Percentiles rank a stretch among this genome's conserved stretches.
Conservation (phyloP, 208 protist species). For the Trypanosoma melophagium region DNA sequence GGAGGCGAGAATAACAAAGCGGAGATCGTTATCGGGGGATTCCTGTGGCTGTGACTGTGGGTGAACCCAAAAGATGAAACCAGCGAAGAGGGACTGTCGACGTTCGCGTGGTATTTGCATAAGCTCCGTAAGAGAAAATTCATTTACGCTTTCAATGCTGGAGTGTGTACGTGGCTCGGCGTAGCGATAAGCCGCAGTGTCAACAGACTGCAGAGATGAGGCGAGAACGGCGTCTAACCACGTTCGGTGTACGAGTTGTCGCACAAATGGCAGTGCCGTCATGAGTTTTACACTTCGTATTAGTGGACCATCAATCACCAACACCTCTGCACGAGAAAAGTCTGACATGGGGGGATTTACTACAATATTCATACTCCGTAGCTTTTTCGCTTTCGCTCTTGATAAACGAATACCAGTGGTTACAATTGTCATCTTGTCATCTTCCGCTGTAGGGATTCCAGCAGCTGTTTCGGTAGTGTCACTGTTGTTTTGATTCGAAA, state of each 20-base stretch:
- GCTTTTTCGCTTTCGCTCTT: constrained; percentile 20
- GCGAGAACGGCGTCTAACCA: constrained; percentile 61
- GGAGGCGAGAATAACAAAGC: constrained; percentile 54
- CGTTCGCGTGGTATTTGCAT: constrained; percentile 30
- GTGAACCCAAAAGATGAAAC: constrained; percentile 63
- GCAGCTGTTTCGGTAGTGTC: background rate
- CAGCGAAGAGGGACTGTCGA: constrained; percentile 48
- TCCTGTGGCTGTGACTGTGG: constrained; percentile 51
- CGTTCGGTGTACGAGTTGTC: constrained; percentile 38
- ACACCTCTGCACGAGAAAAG: constrained; percentile 31
- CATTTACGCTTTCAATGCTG: constrained; percentile 63
- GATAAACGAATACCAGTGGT: constrained; percentile 66
- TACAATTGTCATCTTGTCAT: constrained; percentile 33
- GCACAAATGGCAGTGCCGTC: constrained; percentile 56
- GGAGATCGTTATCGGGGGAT: constrained; percentile 65
- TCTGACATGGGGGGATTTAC: constrained; percentile 53
- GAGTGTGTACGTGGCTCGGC: constrained; percentile 31
- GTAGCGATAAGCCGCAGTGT: constrained; percentile 32
- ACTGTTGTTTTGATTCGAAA: background rate
- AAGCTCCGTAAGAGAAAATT: constrained; percentile 44
- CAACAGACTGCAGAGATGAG: constrained; percentile 1
- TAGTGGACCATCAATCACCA: constrained; percentile 59
- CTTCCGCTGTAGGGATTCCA: background rate
- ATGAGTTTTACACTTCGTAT: constrained; percentile 78
- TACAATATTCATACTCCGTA: constrained; percentile 34